Evolutionary conservation across 1,139 yeast species (phyloP), one percentile per base, ranked within the genome.

Genomic region (Debaryomyces subglobosus): DNA sequence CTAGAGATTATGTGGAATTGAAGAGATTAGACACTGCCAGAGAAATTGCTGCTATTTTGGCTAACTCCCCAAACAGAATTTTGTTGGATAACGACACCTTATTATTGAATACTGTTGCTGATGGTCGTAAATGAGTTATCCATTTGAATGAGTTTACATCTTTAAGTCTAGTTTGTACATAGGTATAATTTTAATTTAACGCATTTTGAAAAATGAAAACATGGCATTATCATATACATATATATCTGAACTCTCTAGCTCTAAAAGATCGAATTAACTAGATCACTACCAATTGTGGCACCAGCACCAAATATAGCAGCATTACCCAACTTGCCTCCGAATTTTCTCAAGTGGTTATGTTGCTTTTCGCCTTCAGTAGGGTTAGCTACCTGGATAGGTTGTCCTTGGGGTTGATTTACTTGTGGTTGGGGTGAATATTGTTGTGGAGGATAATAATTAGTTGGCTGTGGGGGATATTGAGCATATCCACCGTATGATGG

Each of bases 271-370:
- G 91, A 82, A 70, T 92, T 86, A 53, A 94, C 90, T 48, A 94
- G 56, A 62, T 92, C 94, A 44, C 94, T 79, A 60, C 99, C 98
- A 47, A 92, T 77, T 1, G 97, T 87, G 37, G 98, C 97, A 75
- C 99, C 99, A 18, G 97, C 98, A 68, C 98, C 98, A 58, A 90
- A 92, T 51, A 92, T 83, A 25, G 96, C 96, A 5, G 97, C 97
- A 59, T 90, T 86, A 47, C 97, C 97, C 47, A 92, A 73, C 68
- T 89, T 86, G 49, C 89, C 77, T 16, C 97, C 97, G 59, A 89
- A 82, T 64, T 80, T 86, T 65, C 81, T 84, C 47, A 87, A 63
- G 8, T 72, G 77, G 6, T 64, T 69, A 43, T 64, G 67, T 18
- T 55, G 63, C 41, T 59, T 69, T 2, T 21, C 8, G 24, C 24